A percentile compares a stretch with the other conserved stretches of the same genome.
phyloP scores from a whole-genome alignment of 164 flowering plant genomes.

The Taxillus chinensis region DNA sequence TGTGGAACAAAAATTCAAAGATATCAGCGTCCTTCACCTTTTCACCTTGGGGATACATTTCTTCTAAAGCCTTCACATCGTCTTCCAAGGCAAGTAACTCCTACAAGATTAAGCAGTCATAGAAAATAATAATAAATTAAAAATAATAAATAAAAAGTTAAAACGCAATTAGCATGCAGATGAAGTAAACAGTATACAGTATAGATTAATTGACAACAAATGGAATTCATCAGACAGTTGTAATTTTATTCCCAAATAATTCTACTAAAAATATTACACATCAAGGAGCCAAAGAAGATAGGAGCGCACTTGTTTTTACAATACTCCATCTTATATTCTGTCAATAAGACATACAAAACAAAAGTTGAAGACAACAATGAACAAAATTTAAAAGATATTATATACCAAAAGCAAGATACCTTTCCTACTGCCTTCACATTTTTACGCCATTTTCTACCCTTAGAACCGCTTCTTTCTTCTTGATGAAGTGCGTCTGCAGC shows the following conservation, averaged over 20 bases:
- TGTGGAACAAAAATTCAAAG: no score
- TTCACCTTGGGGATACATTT: no score
- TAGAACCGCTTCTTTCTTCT: constrained; percentile 86
- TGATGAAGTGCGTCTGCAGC: constrained; percentile 92
- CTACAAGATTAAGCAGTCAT: no score
- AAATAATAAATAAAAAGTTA: background rate
- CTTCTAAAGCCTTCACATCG: no score
- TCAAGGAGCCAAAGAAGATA: no score
- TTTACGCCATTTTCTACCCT: constrained; percentile 97
- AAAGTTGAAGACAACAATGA: background rate
- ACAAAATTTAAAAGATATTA: background rate
- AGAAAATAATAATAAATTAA: background rate
- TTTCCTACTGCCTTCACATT: constrained; percentile 93
- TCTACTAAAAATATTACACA: no score
- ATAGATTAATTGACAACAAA: background rate
- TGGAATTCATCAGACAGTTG: background rate
- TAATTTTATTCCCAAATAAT: no score
- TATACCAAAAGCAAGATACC: constrained; percentile 26
- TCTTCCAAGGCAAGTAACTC: no score
- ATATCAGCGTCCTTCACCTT: no score
- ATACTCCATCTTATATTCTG: background rate
- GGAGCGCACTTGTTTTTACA: no score
- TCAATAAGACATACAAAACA: background rate
- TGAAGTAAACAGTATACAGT: background rate
- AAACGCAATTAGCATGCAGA: background rate